Base-by-base conservation (phyloP, 306 rosid species). In the Pyrus betulifolia region DNA sequence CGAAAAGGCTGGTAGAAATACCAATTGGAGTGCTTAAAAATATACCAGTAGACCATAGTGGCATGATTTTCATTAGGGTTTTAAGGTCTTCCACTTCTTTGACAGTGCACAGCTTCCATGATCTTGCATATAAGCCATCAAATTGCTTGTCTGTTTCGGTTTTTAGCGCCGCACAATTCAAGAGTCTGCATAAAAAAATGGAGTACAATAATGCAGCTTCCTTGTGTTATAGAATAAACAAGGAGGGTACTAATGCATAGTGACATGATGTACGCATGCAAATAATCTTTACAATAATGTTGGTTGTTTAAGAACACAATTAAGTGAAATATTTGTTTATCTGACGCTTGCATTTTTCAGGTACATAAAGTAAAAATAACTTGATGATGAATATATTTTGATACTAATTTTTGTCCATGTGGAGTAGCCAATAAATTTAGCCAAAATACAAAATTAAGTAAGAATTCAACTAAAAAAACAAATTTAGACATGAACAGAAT, bases 51-150 rank as follows among this genome's bases (percentile, higher is more conserved):
- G 83, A 83, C 86, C 86, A 83, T 4, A 79, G n/a, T 44, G 83
- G 78, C 27, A 83, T 51, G 61, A 79, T 79, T 52, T 42, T 79
- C 8, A 83, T 58, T 51, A 31, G 35, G 35, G 35, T 31, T 31
- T 31, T 31, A 45, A 83, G 80, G 74, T 74, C 83, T 70, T 83
- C 83, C 74, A 79, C 86, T 79, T 83, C 86, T 75, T 65, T 72
- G 31, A 83, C 70, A 1, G 83, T 74, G 45, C 83, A 74, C 12
- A 79, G 58, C 30, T 45, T 79, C 86, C 86, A 74, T 58, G 86
- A 75, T 70, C 51, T 78, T 78, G 38, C 38, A 57, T 74, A 54
- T 12, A 68, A 40, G 73, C 67, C 71, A 12, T 75, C 31, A 15
- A 4, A 13, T 74, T 70, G 77, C 18, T 58, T 69, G 25, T 70